Conservation (phyloP, 169 alveolate genomes). For the Plasmodium billcollinsi region DNA sequence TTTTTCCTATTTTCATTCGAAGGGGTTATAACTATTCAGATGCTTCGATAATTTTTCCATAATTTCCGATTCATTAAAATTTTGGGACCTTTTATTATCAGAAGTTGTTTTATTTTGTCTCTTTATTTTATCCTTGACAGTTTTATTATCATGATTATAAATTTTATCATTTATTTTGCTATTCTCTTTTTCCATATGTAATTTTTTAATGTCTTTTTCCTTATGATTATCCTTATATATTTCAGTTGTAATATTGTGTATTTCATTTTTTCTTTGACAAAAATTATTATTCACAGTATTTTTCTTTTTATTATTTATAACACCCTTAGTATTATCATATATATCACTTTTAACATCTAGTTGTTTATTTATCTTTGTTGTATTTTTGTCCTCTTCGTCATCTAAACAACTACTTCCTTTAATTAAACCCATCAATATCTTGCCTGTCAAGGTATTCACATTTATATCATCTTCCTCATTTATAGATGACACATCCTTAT, state of each 20-base stretch:
- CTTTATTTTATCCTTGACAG: neutral
- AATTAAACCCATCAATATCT: no score
- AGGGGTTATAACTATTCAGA: conserved; percentile 64
- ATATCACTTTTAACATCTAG: neutral
- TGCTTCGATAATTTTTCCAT: conserved; percentile 58
- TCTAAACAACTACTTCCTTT: neutral
- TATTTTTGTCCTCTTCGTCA: neutral
- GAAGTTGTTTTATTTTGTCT: neutral
- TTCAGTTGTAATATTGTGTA: no score
- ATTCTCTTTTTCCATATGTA: neutral
- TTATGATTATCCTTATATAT: no score
- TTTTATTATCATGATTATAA: neutral
- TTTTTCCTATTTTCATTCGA: conserved; percentile 11
- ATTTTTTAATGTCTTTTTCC: neutral
- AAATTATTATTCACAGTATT: neutral
- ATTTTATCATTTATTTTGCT: neutral
- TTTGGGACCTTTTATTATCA: neutral
- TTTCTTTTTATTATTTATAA: neutral
- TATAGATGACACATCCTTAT: no score
- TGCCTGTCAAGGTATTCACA: no score
- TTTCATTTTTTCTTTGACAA: no score
- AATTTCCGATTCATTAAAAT: conserved; percentile 56
- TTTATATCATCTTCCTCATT: no score
- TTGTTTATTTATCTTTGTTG: neutral
- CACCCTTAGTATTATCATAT: neutral